phyloP scores from a whole-genome alignment of 2,329 filamentous ascomycete genomes.

The Grosmannia huntii region DNA sequence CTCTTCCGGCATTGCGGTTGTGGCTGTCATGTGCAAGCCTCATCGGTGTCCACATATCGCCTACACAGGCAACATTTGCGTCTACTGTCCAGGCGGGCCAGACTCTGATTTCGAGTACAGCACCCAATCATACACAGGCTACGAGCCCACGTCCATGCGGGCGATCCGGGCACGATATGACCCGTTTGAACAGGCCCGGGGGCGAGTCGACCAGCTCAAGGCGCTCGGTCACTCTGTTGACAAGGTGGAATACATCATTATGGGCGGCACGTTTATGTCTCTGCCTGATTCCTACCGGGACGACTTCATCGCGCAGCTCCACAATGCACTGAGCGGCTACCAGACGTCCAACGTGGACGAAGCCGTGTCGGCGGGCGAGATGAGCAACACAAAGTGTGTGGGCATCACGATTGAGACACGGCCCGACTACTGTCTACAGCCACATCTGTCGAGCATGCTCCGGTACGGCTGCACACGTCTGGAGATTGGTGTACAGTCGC shows the following conservation, averaged over 20 bases:
- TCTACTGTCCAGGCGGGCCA: constrained; percentile 94
- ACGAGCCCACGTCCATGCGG: constrained; percentile 96
- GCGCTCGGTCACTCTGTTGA: constrained; percentile 92
- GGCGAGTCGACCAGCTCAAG: constrained; percentile 92
- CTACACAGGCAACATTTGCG: constrained; percentile 97
- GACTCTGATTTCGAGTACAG: constrained; percentile 99
- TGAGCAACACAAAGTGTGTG: constrained; percentile 93
- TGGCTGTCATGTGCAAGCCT: constrained; percentile 99
- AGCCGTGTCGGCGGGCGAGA: constrained; percentile 83
- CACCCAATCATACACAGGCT: constrained; percentile 96
- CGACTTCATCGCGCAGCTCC: constrained; percentile 86
- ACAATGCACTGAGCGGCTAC: constrained; percentile 94
- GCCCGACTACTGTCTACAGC: constrained; percentile 91
- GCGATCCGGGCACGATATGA: constrained; percentile 95
- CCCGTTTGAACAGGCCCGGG: constrained; percentile 92
- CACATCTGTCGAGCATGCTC: constrained; percentile 91
- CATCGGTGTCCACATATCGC: constrained; percentile 96
- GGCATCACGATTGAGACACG: constrained; percentile 97
- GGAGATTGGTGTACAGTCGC: constrained; percentile 88
- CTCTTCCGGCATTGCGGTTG: constrained; percentile 92
- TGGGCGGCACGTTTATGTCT: constrained; percentile 99
- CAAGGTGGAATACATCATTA: constrained; percentile 99
- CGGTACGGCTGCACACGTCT: constrained; percentile 94
- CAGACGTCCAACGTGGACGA: constrained; percentile 91
- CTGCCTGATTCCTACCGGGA: constrained; percentile 79